These are phyloP conservation scores for Pyrenophora teres DNA, from an alignment of 2,329 filamentous ascomycete genomes.

Conservation along the genomic window DNA sequence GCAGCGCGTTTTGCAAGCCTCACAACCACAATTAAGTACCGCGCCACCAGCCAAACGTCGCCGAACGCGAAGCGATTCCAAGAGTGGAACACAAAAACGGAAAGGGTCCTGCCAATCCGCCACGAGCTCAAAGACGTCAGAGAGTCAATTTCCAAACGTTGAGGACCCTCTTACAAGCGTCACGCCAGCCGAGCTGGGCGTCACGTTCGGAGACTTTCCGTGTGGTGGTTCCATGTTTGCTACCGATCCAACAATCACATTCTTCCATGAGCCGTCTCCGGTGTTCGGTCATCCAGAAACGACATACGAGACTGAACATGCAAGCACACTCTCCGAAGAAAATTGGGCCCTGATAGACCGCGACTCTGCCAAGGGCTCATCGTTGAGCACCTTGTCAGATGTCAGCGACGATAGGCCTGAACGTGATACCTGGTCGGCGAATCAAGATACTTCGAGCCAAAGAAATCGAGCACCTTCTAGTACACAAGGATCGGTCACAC, in stretches of 20 bases:
- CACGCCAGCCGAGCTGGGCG: slow-evolving; percentile 23
- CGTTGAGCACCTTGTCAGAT: slow-evolving; percentile 31
- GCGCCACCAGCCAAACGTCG: slow-evolving; percentile 37
- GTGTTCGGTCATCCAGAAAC: neutral
- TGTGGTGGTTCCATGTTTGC: slow-evolving; percentile 23
- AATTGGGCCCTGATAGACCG: slow-evolving; percentile 16
- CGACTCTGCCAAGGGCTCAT: slow-evolving; percentile 36
- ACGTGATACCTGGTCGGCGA: slow-evolving; percentile 13
- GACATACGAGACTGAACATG: neutral
- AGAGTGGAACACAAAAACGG: slow-evolving; percentile 3
- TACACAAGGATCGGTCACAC: slow-evolving; percentile 12
- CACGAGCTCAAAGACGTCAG: neutral
- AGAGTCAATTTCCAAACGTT: neutral
- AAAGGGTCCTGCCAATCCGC: slow-evolving; percentile 2
- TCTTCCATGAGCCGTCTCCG: slow-evolving; percentile 6
- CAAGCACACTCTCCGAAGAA: slow-evolving; percentile 18
- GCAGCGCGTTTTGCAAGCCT: slow-evolving; percentile 39
- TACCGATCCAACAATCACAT: slow-evolving; percentile 3
- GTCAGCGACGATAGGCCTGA: slow-evolving; percentile 20
- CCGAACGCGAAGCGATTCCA: slow-evolving; percentile 28
- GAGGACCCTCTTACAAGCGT: slow-evolving; percentile 6
- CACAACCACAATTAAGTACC: slow-evolving; percentile 24
- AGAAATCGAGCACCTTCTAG: slow-evolving; percentile 9
- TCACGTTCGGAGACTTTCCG: slow-evolving; percentile 40
- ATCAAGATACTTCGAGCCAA: slow-evolving; percentile 1